These are phyloP conservation scores for Aspergillus heteromorphus DNA, from an alignment of 495 filamentous ascomycete species.

Conservation along the genomic window DNA sequence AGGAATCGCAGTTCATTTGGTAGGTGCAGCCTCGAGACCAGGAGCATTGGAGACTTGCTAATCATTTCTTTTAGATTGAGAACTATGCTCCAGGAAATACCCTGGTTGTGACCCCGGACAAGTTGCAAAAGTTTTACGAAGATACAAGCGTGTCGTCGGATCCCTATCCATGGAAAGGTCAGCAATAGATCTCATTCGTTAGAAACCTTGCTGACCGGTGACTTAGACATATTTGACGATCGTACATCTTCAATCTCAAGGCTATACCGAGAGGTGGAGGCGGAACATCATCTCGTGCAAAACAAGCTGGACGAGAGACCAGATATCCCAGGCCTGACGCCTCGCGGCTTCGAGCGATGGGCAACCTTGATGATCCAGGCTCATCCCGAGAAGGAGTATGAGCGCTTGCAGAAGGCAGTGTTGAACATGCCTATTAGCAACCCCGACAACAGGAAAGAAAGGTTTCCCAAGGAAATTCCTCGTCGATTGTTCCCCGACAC, in stretches of 20 bases:
- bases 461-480: constrained; percentile 74
- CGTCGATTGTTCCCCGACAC: constrained; percentile 62
- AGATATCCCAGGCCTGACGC: constrained; percentile 71
- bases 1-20: constrained; percentile 74
- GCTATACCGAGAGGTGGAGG: constrained; percentile 70
- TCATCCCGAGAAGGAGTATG: constrained; percentile 71
- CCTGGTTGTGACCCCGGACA: constrained; percentile 74
- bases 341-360: constrained; percentile 72
- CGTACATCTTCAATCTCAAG: constrained; percentile 56
- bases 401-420: constrained; percentile 67
- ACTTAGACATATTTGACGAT: constrained; percentile 49
- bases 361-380: constrained; percentile 70
- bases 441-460: constrained; percentile 64
- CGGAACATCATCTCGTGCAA: constrained; percentile 79
- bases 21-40: constrained; percentile 31
- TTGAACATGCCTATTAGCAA: constrained; percentile 70
- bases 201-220: constrained; percentile 9
- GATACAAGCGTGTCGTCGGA: constrained; percentile 59
- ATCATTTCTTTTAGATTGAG: constrained; percentile 56
- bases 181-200: constrained; percentile 6
- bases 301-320: constrained; percentile 52
- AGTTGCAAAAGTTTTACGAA: constrained; percentile 74
- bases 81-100: constrained; percentile 67
- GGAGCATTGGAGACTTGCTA: not conserved
- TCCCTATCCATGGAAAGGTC: constrained; percentile 61